A percentile compares a stretch with the other conserved stretches of the same genome.
Conservation (phyloP, 176 grass and related monocot species). For the Rhynchospora tenuis region DNA sequence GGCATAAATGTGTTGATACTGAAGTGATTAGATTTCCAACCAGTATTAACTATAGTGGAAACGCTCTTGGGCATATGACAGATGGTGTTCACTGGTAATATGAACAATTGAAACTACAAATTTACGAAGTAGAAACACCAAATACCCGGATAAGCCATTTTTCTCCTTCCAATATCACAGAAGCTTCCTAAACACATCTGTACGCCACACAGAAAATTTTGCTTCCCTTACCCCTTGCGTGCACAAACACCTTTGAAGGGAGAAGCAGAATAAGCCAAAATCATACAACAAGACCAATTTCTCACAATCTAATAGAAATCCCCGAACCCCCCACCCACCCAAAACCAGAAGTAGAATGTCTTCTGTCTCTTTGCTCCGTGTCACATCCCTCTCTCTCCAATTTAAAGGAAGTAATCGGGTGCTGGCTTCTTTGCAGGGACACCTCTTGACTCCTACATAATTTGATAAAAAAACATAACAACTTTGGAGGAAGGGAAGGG, state of each 20-base stretch:
- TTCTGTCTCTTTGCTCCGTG: neutral
- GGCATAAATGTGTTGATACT: neutral
- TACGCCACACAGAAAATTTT: neutral
- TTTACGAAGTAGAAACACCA: neutral
- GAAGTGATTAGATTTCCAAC: neutral
- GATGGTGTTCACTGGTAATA: neutral
- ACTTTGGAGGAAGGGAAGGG: neutral
- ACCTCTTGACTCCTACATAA: conserved; percentile 77
- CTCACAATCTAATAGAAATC: neutral
- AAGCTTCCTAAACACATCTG: conserved; percentile 4
- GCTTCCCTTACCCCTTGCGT: conserved; percentile 25
- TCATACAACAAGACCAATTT: conserved; percentile 25
- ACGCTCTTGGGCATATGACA: neutral
- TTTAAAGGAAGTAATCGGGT: conserved; percentile 94
- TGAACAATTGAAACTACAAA: neutral
- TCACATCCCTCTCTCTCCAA: neutral
- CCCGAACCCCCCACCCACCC: neutral
- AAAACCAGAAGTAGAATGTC: neutral
- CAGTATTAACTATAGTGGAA: neutral
- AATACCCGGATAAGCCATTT: neutral
- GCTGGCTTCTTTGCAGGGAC: conserved; percentile 88
- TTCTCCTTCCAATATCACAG: neutral
- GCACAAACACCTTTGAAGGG: conserved; percentile 22
- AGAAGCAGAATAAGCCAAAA: neutral
- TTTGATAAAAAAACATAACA: conserved; percentile 21